Conservation (phyloP, 805 yeast species). For the Metschnikowia continentalis region DNA sequence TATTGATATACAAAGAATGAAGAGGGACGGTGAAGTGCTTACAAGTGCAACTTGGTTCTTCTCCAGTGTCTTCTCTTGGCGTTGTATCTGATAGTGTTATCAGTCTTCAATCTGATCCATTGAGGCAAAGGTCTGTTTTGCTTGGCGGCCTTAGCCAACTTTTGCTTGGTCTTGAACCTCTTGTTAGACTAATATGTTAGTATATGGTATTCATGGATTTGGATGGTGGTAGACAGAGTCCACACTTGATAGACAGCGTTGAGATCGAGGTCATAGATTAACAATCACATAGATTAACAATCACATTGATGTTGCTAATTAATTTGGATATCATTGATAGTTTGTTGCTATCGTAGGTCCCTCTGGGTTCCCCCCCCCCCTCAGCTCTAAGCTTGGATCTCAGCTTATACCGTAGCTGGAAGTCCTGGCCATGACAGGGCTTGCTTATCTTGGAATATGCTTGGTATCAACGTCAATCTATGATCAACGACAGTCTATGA, state of each 20-base stretch:
- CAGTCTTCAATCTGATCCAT: slow-evolving; percentile 98
- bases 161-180: slow-evolving; percentile 95
- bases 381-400: too few relatives aligned
- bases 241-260: too few relatives aligned
- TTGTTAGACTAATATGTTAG: slow-evolving; percentile 71
- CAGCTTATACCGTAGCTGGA: too few relatives aligned
- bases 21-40: slow-evolving; percentile 31
- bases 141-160: slow-evolving; percentile 97
- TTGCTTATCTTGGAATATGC: neutral
- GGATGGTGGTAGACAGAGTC: too few relatives aligned
- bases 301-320: too few relatives aligned
- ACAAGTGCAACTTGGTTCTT: slow-evolving; percentile 97
- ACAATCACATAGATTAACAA: too few relatives aligned
- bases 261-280: too few relatives aligned
- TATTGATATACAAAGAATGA: slow-evolving; percentile 18
- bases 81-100: slow-evolving; percentile 96
- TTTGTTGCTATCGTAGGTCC: too few relatives aligned
- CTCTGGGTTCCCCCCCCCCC: too few relatives aligned
- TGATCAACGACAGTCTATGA: neutral
- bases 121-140: slow-evolving; percentile 99
- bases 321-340: too few relatives aligned
- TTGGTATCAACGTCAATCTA: neutral
- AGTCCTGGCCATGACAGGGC: too few relatives aligned
- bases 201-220: slow-evolving; percentile 15
- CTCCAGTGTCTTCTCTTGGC: slow-evolving; percentile 99